These are phyloP conservation scores for Suillus lakei DNA, from an alignment of 768 basidiomycete species.

Conservation along the genomic window DNA sequence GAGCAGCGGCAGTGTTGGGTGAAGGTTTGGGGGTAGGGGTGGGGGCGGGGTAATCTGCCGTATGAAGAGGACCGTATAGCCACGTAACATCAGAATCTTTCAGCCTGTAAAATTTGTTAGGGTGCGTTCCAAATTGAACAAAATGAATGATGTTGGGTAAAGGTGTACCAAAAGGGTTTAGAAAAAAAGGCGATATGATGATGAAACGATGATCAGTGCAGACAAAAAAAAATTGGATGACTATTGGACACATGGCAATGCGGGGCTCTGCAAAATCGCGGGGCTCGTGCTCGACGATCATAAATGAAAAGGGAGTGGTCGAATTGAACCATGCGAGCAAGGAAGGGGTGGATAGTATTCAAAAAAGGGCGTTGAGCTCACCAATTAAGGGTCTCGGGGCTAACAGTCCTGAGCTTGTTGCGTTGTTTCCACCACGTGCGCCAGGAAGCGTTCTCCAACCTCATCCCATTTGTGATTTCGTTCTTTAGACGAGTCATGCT, in stretches of 20 bases:
- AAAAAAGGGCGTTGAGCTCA: constrained; percentile 44
- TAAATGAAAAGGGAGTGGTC: constrained; percentile 6
- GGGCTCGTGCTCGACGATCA: constrained; percentile 9
- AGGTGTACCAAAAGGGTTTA: neutral
- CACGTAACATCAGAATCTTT: constrained; percentile 99
- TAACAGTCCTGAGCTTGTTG: constrained; percentile 92
- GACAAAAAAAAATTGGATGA: neutral
- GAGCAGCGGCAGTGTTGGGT: constrained; percentile 39
- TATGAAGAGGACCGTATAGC: constrained; percentile 97
- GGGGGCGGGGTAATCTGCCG: constrained; percentile 84
- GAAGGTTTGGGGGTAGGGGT: constrained; percentile 58
- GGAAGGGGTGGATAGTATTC: constrained; percentile 10
- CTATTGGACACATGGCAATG: constrained; percentile 4
- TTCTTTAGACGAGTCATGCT: constrained; percentile 99
- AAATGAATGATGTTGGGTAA: neutral
- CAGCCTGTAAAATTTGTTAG: constrained; percentile 63
- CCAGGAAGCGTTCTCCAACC: constrained; percentile 98
- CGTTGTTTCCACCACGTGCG: constrained; percentile 99
- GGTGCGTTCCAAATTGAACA: neutral
- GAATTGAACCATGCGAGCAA: neutral
- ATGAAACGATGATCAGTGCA: constrained; percentile 14
- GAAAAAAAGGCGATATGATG: constrained; percentile 8
- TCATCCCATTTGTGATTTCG: constrained; percentile 92
- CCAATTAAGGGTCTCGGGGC: constrained; percentile 98
- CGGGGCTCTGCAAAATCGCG: constrained; percentile 5